Conservation (phyloP, 352 stramenopile species). For the Globisporangium barbulae region DNA sequence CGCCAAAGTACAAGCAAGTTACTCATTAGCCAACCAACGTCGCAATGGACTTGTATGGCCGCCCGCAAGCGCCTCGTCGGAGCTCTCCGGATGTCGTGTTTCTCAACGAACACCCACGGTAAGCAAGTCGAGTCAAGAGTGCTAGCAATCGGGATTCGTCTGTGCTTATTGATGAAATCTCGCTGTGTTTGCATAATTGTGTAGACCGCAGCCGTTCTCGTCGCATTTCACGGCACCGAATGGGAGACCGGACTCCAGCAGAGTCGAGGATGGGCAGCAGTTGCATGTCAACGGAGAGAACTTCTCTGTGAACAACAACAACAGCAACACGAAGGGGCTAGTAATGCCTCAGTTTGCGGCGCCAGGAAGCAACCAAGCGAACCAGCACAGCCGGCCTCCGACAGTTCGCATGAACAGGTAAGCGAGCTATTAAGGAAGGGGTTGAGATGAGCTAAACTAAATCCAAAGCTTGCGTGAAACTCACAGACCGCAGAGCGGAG, state of each 20-base stretch:
- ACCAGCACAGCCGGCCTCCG: conserved; percentile 8
- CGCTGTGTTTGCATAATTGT: background rate
- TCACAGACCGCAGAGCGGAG: conserved; percentile 48
- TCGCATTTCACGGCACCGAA: conserved; percentile 22
- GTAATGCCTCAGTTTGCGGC: background rate
- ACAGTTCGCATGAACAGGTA: conserved; percentile 15
- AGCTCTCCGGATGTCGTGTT: conserved; percentile 29
- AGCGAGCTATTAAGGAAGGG: background rate
- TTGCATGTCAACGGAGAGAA: conserved; percentile 8
- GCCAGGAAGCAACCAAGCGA: conserved; percentile 15
- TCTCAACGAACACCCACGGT: conserved; percentile 41
- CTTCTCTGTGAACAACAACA: background rate
- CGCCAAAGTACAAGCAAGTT: background rate
- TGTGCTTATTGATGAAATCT: background rate
- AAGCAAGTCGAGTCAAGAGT: background rate
- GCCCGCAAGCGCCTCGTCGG: conserved; percentile 26
- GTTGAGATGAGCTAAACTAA: background rate
- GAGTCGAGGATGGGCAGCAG: conserved; percentile 10
- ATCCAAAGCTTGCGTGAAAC: background rate
- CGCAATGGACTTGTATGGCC: conserved; percentile 43
- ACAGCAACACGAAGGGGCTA: background rate
- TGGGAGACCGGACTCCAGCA: conserved; percentile 6
- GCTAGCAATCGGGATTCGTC: background rate
- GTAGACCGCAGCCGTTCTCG: conserved; percentile 31
- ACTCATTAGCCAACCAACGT: background rate